Evolutionary conservation across 2,329 filamentous ascomycete species (phyloP).

Genomic region (Neophaeococcomyces mojaviensis): DNA sequence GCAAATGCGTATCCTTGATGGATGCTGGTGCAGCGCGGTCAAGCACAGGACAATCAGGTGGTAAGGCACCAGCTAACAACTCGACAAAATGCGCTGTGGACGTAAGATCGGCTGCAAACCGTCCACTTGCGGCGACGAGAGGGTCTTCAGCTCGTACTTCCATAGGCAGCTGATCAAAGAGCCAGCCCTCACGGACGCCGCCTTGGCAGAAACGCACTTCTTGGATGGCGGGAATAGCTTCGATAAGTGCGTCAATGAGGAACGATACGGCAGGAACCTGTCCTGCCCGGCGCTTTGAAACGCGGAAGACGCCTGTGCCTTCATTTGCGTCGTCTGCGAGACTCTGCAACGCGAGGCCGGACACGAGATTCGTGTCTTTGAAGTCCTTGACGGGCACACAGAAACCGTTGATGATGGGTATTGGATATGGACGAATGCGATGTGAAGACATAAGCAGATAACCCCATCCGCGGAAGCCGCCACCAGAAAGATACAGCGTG

Average conservation of each 20-base stretch:
- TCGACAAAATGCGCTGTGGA: constrained; percentile 41
- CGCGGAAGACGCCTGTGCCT: constrained; percentile 50
- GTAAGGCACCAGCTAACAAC: constrained; percentile 44
- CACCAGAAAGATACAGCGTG: constrained; percentile 77
- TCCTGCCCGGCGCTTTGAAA: constrained; percentile 68
- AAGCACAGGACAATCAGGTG: constrained; percentile 26
- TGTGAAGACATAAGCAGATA: constrained; percentile 80
- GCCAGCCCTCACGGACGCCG: constrained; percentile 74
- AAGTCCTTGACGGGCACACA: constrained; percentile 65
- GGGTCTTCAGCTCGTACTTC: constrained; percentile 58
- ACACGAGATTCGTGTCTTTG: constrained; percentile 66
- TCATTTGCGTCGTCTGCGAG: constrained; percentile 46
- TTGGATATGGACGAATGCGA: constrained; percentile 67
- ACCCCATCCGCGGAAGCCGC: constrained; percentile 84
- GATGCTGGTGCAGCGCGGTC: constrained; percentile 23
- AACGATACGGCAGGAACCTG: constrained; percentile 81
- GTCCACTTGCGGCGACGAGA: constrained; percentile 53
- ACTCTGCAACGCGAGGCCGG: constrained; percentile 64
- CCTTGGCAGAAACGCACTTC: constrained; percentile 78
- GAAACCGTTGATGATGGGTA: constrained; percentile 76
- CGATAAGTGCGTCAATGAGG: constrained; percentile 67
- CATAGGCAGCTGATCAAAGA: constrained; percentile 54
- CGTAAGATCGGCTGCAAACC: constrained; percentile 35
- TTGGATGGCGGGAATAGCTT: constrained; percentile 62
- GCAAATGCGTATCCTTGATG: constrained; percentile 22